Evolutionary conservation across 345 rosid species (phyloP).

Genomic region (Sonneratia caseolaris): DNA sequence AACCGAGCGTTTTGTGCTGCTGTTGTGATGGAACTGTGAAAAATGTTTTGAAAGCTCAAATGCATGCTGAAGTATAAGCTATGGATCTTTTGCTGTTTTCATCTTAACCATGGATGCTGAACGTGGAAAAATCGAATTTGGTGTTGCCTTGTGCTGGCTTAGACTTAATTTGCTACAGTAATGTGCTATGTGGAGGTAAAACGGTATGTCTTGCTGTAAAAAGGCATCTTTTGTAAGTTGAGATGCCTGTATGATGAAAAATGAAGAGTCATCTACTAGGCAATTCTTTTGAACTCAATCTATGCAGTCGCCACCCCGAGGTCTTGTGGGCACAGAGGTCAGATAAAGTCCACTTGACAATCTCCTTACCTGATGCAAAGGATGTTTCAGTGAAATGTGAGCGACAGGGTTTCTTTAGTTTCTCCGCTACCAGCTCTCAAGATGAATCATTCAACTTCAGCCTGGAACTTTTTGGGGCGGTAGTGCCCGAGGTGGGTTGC

Average conservation of each 20-base stretch:
- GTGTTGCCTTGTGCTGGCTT: neutral
- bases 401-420: constrained; percentile 53
- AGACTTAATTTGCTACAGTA: neutral
- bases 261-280: neutral
- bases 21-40: neutral
- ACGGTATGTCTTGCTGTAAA: neutral
- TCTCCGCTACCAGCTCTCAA: constrained; percentile 73
- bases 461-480: constrained; percentile 52
- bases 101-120: neutral
- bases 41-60: neutral
- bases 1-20: neutral
- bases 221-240: neutral
- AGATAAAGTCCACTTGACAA: constrained; percentile 65
- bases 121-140: neutral
- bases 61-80: neutral
- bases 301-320: constrained; percentile 72
- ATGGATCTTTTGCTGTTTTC: neutral
- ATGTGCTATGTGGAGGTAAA: neutral
- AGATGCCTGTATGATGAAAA: neutral
- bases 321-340: constrained; percentile 97
- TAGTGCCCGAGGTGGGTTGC: constrained; percentile 48
- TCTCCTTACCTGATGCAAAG: constrained; percentile 81
- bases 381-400: constrained; percentile 70
- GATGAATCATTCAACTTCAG: constrained; percentile 59
- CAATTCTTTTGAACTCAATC: neutral